These are phyloP conservation scores for Puya raimondii DNA, from an alignment of 176 grass and related monocot species.

Conservation along the genomic window DNA sequence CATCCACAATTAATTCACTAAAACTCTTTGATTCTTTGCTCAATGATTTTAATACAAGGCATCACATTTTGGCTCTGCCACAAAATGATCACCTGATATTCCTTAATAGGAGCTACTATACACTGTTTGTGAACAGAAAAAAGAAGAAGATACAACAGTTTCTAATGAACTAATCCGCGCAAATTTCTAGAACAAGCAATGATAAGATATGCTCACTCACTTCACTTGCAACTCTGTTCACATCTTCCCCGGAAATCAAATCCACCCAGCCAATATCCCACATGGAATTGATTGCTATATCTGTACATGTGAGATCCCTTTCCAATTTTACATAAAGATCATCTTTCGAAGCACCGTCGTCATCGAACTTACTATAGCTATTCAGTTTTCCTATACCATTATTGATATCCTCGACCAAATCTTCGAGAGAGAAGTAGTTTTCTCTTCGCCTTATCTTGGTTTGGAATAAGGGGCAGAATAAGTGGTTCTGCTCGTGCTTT, in stretches of 20 bases:
- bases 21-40: too few relatives aligned
- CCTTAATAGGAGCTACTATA: neutral
- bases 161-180: slow-evolving; percentile 24
- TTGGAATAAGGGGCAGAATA: slow-evolving; percentile 17
- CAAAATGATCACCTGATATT: neutral
- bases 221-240: slow-evolving; percentile 31
- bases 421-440: slow-evolving; percentile 33
- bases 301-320: slow-evolving; percentile 46
- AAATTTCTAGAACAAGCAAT: slow-evolving; percentile 45
- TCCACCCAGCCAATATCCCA: slow-evolving; percentile 73
- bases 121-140: neutral
- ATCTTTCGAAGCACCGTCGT: slow-evolving; percentile 23
- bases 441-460: slow-evolving; percentile 9
- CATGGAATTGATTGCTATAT: slow-evolving; percentile 26
- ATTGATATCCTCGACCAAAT: slow-evolving; percentile 34
- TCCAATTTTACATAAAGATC: slow-evolving; percentile 47
- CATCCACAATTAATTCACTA: neutral
- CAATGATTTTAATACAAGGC: too few relatives aligned
- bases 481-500: slow-evolving; percentile 27
- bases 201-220: slow-evolving; percentile 34
- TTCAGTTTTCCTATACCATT: slow-evolving; percentile 27
- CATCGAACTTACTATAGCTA: slow-evolving; percentile 12
- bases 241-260: slow-evolving; percentile 56
- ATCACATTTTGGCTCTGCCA: neutral
- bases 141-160: neutral